Evolutionary conservation across 2,329 filamentous ascomycete species (phyloP).

Genomic region (Aplosporella prunicola): DNA sequence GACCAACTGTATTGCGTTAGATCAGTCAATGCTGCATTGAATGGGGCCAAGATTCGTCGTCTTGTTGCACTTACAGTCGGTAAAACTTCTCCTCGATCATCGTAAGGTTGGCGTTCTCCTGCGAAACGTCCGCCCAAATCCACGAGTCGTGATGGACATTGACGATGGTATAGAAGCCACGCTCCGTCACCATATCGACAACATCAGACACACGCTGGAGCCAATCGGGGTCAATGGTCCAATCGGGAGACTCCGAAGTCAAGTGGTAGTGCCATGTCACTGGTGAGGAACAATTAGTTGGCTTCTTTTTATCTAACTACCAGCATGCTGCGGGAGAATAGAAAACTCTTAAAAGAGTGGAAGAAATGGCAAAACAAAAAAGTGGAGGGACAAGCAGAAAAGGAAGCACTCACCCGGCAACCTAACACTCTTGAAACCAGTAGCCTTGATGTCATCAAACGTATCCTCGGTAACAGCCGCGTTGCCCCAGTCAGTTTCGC

Average conservation of each 20-base stretch:
- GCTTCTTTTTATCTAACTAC: no score
- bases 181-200: conserved; percentile 44
- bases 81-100: conserved; percentile 49
- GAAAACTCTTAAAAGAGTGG: no score
- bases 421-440: conserved; percentile 50
- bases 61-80: no score
- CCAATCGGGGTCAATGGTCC: conserved; percentile 46
- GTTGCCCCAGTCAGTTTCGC: conserved; percentile 53
- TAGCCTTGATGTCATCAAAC: conserved; percentile 43
- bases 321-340: no score
- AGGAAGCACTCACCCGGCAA: conserved; percentile 36
- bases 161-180: conserved; percentile 44
- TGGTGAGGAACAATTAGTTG: no score
- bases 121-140: conserved; percentile 48
- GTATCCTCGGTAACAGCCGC: conserved; percentile 40
- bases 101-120: conserved; percentile 37
- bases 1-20: no score
- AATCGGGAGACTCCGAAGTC: conserved; percentile 40
- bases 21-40: no score
- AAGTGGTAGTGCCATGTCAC: conserved; percentile 53
- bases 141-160: conserved; percentile 53
- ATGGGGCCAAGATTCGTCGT: no score
- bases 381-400: neutral
- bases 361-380: neutral
- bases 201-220: conserved; percentile 50